phyloP scores from a whole-genome alignment of 1,284 basidiomycete species.

The Butyriboletus appendiculatus region DNA sequence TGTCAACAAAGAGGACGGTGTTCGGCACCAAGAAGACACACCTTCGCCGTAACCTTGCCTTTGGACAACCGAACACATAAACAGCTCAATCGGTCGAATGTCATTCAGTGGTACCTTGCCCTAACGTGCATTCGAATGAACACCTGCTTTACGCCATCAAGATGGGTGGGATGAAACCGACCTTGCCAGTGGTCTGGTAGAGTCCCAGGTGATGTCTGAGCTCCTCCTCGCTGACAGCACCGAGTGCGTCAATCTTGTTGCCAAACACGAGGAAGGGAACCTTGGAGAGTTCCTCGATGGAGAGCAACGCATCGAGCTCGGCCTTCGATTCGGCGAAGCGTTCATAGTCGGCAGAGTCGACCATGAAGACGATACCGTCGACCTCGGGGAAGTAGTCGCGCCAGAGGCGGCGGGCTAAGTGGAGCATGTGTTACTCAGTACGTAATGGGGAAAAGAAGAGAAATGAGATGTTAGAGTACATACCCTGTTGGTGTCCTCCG shows the following conservation, averaged over 20 bases:
- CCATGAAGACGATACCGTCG: constrained; percentile 98
- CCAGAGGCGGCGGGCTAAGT: constrained; percentile 95
- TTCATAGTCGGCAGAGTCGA: constrained; percentile 96
- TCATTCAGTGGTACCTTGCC: constrained; percentile 97
- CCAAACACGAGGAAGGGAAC: constrained; percentile 99
- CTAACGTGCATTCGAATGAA: constrained; percentile 41
- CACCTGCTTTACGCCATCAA: background rate
- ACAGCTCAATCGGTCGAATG: constrained; percentile 98
- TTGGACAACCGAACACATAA: constrained; percentile 99
- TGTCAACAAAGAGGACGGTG: constrained; percentile 4
- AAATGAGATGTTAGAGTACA: constrained; percentile 28
- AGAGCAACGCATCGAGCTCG: constrained; percentile 93
- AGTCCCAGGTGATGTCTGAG: constrained; percentile 93
- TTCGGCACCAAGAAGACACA: constrained; percentile 29
- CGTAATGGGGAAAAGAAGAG: constrained; percentile 1
- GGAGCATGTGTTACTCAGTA: constrained; percentile 11
- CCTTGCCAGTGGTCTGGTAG: constrained; percentile 99
- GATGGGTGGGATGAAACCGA: constrained; percentile 34
- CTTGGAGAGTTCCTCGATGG: constrained; percentile 92
- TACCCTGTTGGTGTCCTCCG: constrained; percentile 96
- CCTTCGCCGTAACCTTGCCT: constrained; percentile 99
- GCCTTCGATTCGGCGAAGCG: constrained; percentile 96
- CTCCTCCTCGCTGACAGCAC: constrained; percentile 98
- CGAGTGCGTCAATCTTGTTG: constrained; percentile 99
- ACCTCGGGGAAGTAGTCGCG: constrained; percentile 99